Conservation (phyloP, 371 early-diverging fungal genomes). For the Sporodiniella umbellata region DNA sequence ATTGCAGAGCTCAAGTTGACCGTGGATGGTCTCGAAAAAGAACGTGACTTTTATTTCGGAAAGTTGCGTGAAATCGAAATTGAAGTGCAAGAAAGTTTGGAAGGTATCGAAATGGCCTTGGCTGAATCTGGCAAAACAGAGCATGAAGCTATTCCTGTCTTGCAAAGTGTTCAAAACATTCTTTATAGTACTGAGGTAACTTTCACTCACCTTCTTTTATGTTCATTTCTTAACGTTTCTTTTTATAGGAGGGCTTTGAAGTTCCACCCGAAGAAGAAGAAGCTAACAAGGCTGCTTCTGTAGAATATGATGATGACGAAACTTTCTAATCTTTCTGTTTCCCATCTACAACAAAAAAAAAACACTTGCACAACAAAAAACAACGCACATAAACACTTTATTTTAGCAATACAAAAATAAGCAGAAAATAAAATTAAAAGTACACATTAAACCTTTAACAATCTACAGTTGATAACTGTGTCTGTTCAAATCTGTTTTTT, state of each 20-base stretch:
- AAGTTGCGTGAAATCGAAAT: conserved; percentile 93
- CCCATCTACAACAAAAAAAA: too few species aligned
- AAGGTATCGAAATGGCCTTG: conserved; percentile 15
- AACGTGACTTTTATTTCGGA: conserved; percentile 92
- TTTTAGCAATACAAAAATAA: too few species aligned
- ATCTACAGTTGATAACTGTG: too few species aligned
- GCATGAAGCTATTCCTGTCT: conserved; percentile 39
- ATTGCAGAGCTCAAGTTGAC: conserved; percentile 71
- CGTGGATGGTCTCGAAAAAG: conserved; percentile 85
- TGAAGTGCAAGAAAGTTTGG: conserved; percentile 71
- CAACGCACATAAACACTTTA: too few species aligned
- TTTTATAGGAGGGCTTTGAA: conserved; percentile 31
- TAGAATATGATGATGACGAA: conserved; percentile 38
- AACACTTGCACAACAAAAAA: too few species aligned
- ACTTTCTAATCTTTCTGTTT: conserved; percentile 41
- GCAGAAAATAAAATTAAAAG: too few species aligned
- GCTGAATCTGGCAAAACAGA: conserved; percentile 26
- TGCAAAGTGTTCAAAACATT: conserved; percentile 75
- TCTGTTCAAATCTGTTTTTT: too few species aligned
- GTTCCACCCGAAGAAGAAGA: conserved; percentile 33
- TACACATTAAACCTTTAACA: too few species aligned
- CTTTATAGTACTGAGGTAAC: conserved; percentile 83
- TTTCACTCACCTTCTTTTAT: neutral
- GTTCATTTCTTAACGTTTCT: neutral
- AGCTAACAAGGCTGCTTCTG: conserved; percentile 7